A percentile compares a stretch with the other conserved stretches of the same genome.
Evolutionary conservation across 345 rosid species (phyloP).

Genomic region (Populus simonii): DNA sequence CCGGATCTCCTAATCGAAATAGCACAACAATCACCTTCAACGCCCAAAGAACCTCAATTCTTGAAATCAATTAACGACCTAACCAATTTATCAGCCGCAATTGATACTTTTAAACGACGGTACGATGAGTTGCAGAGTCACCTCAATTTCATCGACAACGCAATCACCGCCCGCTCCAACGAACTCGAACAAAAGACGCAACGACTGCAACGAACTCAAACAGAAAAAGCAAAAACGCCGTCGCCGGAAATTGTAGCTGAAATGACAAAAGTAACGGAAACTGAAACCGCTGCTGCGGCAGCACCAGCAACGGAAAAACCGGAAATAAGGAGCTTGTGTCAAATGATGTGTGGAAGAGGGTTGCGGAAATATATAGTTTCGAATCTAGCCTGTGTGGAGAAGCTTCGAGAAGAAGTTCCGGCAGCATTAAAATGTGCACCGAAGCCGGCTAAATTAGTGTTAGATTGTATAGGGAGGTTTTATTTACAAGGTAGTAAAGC

Average conservation of each 20-base stretch:
- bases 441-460: slow-evolving; percentile 58
- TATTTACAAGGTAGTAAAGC: slow-evolving; percentile 58
- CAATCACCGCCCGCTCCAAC: slow-evolving; percentile 41
- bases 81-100: slow-evolving; percentile 33
- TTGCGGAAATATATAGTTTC: slow-evolving; percentile 48
- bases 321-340: slow-evolving; percentile 38
- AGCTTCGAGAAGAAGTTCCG: slow-evolving; percentile 50
- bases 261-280: slow-evolving; percentile 9
- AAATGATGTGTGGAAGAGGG: slow-evolving; percentile 46
- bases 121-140: slow-evolving; percentile 52
- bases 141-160: slow-evolving; percentile 39
- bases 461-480: slow-evolving; percentile 70
- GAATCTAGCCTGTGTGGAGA: slow-evolving; percentile 33
- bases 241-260: neutral
- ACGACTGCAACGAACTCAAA: neutral
- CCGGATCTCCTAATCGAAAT: neutral
- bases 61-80: slow-evolving; percentile 40
- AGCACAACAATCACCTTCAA: slow-evolving; percentile 2
- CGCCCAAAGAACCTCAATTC: slow-evolving; percentile 19
- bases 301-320: slow-evolving; percentile 12
- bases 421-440: slow-evolving; percentile 51
- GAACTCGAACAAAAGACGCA: neutral
- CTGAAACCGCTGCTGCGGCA: neutral
- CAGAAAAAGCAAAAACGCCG: neutral
- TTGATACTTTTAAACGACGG: slow-evolving; percentile 39